These are phyloP conservation scores for Nannizzia gypsea DNA, from an alignment of 2,329 filamentous ascomycete species.

Conservation along the genomic window DNA sequence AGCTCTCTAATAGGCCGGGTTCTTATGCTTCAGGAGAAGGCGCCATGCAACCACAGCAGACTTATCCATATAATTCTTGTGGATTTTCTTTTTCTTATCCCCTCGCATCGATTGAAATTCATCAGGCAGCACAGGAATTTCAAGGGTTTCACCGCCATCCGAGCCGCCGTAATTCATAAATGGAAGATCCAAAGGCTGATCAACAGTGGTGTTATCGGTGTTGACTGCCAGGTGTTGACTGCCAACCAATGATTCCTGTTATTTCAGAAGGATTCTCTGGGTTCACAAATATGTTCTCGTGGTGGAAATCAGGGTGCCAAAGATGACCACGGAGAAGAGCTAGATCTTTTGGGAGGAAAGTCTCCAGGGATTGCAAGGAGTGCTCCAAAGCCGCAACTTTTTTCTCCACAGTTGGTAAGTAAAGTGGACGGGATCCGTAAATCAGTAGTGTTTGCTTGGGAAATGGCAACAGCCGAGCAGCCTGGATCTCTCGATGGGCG, in stretches of 20 bases:
- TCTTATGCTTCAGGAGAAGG: slow-evolving; percentile 10
- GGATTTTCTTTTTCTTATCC: slow-evolving; percentile 16
- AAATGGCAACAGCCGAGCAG: slow-evolving; percentile 15
- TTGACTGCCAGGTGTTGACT: slow-evolving; percentile 24
- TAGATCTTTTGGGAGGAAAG: slow-evolving; percentile 18
- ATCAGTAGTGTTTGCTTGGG: slow-evolving; percentile 21
- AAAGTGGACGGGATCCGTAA: slow-evolving; percentile 20
- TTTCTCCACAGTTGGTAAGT: slow-evolving; percentile 18
- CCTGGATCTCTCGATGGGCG: slow-evolving; percentile 17
- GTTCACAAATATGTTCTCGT: slow-evolving; percentile 25
- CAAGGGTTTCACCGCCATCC: slow-evolving; percentile 5
- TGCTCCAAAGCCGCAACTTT: slow-evolving; percentile 19
- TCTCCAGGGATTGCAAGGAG: slow-evolving; percentile 18
- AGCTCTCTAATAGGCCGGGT: slow-evolving; percentile 8
- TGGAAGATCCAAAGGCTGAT: slow-evolving; percentile 20
- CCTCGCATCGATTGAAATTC: not conserved
- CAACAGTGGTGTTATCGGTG: slow-evolving; percentile 22
- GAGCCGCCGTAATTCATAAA: slow-evolving; percentile 20
- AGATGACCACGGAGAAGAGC: slow-evolving; percentile 14
- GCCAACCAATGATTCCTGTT: slow-evolving; percentile 24
- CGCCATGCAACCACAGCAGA: slow-evolving; percentile 11
- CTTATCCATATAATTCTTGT: slow-evolving; percentile 17
- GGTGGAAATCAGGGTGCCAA: slow-evolving; percentile 21
- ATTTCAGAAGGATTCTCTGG: slow-evolving; percentile 19
- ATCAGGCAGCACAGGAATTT: slow-evolving; percentile 14